Conservation (phyloP, 2,329 filamentous ascomycete species). For the Colletotrichum endophyticum region DNA sequence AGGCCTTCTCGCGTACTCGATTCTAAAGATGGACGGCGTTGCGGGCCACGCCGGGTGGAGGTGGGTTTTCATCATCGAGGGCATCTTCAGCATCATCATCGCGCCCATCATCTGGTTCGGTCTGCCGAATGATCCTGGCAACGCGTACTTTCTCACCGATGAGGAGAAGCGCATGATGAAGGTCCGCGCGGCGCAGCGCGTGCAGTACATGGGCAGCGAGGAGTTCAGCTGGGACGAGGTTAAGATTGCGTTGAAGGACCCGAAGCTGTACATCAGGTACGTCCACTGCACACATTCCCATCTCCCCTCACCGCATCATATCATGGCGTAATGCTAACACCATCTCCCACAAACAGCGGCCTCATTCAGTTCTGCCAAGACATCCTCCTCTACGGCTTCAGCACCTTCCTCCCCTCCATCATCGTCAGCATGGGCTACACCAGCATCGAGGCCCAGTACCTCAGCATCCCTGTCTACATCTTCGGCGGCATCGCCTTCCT, state of each 20-base stretch:
- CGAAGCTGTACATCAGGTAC: slow-evolving; percentile 55
- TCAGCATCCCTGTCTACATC: slow-evolving; percentile 63
- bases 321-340: not conserved
- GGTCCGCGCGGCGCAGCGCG: slow-evolving; percentile 46
- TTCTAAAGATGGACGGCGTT: slow-evolving; percentile 46
- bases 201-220: slow-evolving; percentile 52
- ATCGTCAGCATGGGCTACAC: slow-evolving; percentile 56
- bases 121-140: slow-evolving; percentile 49
- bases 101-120: slow-evolving; percentile 49
- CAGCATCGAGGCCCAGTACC: slow-evolving; percentile 54
- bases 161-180: slow-evolving; percentile 57
- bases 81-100: slow-evolving; percentile 46
- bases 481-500: slow-evolving; percentile 53
- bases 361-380: slow-evolving; percentile 57
- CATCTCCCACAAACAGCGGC: slow-evolving; percentile 23
- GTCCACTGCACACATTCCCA: not conserved
- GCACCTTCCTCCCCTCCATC: slow-evolving; percentile 62
- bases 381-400: slow-evolving; percentile 60
- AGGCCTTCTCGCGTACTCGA: slow-evolving; percentile 50
- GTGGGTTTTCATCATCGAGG: slow-evolving; percentile 58
- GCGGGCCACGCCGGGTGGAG: slow-evolving; percentile 44
- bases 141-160: slow-evolving; percentile 52
- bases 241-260: slow-evolving; percentile 49
- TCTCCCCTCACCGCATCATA: not conserved
- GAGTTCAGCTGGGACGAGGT: slow-evolving; percentile 57